Base-by-base conservation (phyloP, 768 basidiomycete genomes). In the Melanogaster broomeanus region DNA sequence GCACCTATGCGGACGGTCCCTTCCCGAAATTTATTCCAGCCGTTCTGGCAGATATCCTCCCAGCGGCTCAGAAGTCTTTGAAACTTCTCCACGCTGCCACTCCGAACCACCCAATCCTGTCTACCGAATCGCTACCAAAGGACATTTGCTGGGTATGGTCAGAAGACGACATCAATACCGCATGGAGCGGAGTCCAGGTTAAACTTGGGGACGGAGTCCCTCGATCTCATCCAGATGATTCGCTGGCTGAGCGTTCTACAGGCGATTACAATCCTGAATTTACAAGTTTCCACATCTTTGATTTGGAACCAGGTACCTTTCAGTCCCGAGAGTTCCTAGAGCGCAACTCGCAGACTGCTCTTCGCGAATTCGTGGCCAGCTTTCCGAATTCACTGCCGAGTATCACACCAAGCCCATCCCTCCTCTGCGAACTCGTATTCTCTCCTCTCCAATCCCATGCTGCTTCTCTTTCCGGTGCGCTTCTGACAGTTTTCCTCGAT, bases 51-150 rank as follows among this genome's bases (percentile, higher is more conserved):
- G 72, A 77, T 40, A 73, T 80, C 7, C 68, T 93, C 4, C 77
- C 82, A 12, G 79, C 80, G 4, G 89, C 89, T 1, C 81, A 81
- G 53, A 85, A 81, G 58, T 92, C 91, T 0, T 67, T 93, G 10
- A 74, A 78, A 25, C 68, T 93, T 4, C 74, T 93, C 0, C 75
- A 75, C 42, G 77, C 76, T 10, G 88, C 90, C 3, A 73, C 81
- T 51, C 84, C 88, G 0, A 77, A 82, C 42, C 87, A 90, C 60
- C 75, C 76, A 0, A 64, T 88, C 11, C 67, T 89, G n/a, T 79
- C 76, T 2, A 62, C 69, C 25, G 43, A 34, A 35, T 31, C 13
- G 9, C 25, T 35, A 19, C 49, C 41, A 7, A 67, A 72, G 18
- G 80, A 82, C 45, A 76, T 91, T 1, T 64, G 74, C 11, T 72